Evolutionary conservation across 768 basidiomycete genomes (phyloP), one percentile per base, ranked within the genome.

Genomic region (Calocybe cyanea): DNA sequence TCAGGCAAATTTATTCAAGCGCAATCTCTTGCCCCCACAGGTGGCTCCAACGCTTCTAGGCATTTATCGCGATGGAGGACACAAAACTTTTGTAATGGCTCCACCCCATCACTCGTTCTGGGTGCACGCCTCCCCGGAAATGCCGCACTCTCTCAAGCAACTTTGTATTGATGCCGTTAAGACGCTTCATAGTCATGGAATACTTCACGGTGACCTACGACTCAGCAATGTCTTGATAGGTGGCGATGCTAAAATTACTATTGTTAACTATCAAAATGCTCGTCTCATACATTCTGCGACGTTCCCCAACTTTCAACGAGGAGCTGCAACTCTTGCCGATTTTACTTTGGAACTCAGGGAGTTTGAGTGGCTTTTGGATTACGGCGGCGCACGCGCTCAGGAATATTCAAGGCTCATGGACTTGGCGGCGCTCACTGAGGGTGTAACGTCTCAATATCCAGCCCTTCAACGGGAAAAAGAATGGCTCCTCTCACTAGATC

Each of bases 61-160:
- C 32, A 67, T 77, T 17, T 72, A 72, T 57, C 49, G 67, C 17
- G 59, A 63, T 49, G 55, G 68, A 20, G 64, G 63, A 40, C 55
- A 62, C 8, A 62, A 76, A 37, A 69, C 68, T 53, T 56, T 76
- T 5, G 59, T 72, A 10, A 75, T 80, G 69, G 78, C 76, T 52
- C 63, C 74, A 13, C 83, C 83, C 0, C 78, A 83, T 52, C 64
- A 62, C 13, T 68, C 70, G 6, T 79, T 82, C 58, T 83, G 83
- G 81, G 71, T 80, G 49, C 75, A 82, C 51, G 77, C 83, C 11
- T 77, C 72, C 4, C 59, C 72, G 2, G 70, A 67, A 34, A 83
- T 85, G 80, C 79, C 81, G 3, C 52, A 64, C 15, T 53, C 69
- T 9, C 60, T 82, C 43, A 84, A 84, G 60, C 66, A 73, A 45